Conservation (phyloP, 179 eudicot genomes). For the Spergularia azorica region DNA sequence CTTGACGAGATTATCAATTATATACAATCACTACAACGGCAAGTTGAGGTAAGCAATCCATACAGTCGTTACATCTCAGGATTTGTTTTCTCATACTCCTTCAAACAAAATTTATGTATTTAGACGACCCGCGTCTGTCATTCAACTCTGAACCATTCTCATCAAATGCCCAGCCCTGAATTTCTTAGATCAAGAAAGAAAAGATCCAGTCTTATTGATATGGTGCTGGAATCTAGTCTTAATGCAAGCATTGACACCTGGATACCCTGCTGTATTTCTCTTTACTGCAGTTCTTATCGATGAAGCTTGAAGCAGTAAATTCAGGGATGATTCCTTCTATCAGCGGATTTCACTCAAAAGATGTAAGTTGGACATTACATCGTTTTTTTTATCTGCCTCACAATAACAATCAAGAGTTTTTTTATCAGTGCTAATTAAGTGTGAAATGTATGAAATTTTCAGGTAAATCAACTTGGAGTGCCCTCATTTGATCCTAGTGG, state of each 20-base stretch:
- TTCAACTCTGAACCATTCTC: not conserved
- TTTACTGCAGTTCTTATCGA: conserved; percentile 78
- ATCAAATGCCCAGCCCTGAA: not conserved
- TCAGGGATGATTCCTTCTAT: conserved; percentile 59
- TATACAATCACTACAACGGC: conserved; percentile 86
- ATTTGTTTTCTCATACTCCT: not conserved
- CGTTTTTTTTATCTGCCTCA: not conserved
- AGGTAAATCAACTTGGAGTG: conserved; percentile 52
- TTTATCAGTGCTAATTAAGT: not conserved
- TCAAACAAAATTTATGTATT: no score
- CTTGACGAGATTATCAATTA: conserved; percentile 97
- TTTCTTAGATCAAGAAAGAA: not conserved
- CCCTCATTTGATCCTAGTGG: conserved; percentile 62
- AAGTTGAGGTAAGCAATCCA: conserved; percentile 69
- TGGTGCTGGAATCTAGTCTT: not conserved
- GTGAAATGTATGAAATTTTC: not conserved
- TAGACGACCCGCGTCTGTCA: not conserved
- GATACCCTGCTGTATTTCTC: conserved; percentile 11
- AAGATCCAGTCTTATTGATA: not conserved
- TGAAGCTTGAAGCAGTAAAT: conserved; percentile 97
- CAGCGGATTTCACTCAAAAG: conserved; percentile 71
- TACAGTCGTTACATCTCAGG: not conserved
- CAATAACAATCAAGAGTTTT: not conserved
- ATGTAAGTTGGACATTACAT: conserved; percentile 49
- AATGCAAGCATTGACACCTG: not conserved